A percentile compares a stretch with the other conserved stretches of the same genome.
phyloP scores from a whole-genome alignment of 176 grass and related monocot genomes.

The Elymus sibiricus region DNA sequence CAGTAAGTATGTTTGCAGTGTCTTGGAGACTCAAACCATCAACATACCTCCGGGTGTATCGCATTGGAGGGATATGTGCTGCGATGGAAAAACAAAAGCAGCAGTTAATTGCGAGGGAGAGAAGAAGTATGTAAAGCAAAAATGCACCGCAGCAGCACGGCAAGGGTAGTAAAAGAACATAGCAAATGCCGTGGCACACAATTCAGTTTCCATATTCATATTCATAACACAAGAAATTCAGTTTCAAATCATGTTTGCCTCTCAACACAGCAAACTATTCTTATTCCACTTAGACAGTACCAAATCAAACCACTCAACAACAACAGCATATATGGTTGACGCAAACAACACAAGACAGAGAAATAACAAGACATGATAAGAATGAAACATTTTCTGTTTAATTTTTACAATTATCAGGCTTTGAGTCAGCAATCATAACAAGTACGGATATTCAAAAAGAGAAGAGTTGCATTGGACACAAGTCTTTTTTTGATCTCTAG shows the following conservation, averaged over 20 bases:
- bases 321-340: neutral
- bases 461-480: no score
- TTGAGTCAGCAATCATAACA: no score
- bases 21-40: neutral
- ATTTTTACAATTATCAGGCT: no score
- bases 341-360: neutral
- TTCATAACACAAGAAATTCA: neutral
- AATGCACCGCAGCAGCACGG: neutral
- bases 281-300: neutral
- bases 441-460: neutral
- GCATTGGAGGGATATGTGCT: neutral
- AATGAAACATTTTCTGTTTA: neutral
- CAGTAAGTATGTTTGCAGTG: neutral
- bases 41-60: neutral
- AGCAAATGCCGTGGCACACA: neutral
- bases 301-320: neutral
- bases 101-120: neutral
- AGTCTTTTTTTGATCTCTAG: no score
- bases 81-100: neutral
- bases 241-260: neutral
- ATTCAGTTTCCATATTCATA: neutral
- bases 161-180: neutral
- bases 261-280: no score
- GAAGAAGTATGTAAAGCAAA: neutral
- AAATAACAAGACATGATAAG: neutral